Evolutionary conservation across 208 protist species (phyloP).

Genomic region (Vickermania ingenoplastis): DNA sequence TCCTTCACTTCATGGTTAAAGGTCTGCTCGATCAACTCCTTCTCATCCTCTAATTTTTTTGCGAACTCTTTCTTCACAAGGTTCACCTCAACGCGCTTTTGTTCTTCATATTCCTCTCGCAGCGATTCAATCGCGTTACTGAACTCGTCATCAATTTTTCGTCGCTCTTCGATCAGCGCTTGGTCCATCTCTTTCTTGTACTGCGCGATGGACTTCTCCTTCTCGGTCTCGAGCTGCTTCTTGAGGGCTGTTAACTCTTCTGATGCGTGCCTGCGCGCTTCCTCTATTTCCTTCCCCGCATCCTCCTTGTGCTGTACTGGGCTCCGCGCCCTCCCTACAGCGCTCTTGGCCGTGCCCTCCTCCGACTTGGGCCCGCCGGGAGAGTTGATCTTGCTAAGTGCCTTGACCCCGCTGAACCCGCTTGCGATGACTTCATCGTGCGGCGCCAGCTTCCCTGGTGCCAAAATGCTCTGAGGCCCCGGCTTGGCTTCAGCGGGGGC

Average conservation of each 20-base stretch:
- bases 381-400: constrained; percentile 1
- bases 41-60: constrained; percentile 9
- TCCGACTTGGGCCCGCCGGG: neutral
- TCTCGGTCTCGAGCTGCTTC: neutral
- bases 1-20: too few relatives aligned
- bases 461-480: neutral
- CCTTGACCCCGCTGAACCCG: neutral
- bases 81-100: constrained; percentile 8
- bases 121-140: neutral
- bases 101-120: neutral
- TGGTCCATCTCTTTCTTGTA: constrained; percentile 13
- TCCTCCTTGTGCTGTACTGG: neutral
- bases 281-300: neutral
- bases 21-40: constrained; percentile 6
- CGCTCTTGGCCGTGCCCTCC: too few relatives aligned
- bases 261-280: neutral
- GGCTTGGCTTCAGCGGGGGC: neutral
- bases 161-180: constrained; percentile 1
- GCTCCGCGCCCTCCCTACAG: neutral
- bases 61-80: constrained; percentile 4
- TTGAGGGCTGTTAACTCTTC: neutral
- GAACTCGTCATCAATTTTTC: constrained; percentile 1
- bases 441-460: neutral
- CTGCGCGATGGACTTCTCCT: constrained; percentile 1
- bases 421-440: neutral